phyloP scores from a whole-genome alignment of 164 flowering plant species.

The Vitis rotundifolia region DNA sequence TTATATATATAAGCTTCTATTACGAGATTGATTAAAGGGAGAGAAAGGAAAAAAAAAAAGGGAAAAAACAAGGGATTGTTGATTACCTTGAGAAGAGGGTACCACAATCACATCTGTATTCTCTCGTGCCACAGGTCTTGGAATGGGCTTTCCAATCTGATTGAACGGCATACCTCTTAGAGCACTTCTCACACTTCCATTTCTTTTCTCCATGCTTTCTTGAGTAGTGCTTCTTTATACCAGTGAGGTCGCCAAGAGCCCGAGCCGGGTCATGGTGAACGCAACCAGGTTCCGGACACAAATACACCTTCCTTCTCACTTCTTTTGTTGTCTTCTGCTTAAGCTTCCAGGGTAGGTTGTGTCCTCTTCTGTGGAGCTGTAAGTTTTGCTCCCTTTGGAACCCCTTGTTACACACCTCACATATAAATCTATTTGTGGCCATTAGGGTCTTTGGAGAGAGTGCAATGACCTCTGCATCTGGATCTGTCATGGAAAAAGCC shows the following conservation, averaged over 20 bases:
- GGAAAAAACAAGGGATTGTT: neutral
- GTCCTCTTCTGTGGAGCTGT: conserved; percentile 81
- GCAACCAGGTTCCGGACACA: conserved; percentile 71
- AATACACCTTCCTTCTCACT: conserved; percentile 57
- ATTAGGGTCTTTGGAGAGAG: conserved; percentile 73
- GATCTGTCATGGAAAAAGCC: conserved; percentile 26
- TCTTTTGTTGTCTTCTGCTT: conserved; percentile 66
- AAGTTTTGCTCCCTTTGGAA: conserved; percentile 39
- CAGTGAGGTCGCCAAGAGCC: conserved; percentile 78
- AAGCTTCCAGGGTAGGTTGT: conserved; percentile 74
- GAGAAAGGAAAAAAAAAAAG: neutral
- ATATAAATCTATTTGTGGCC: conserved; percentile 72
- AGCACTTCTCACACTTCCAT: conserved; percentile 16
- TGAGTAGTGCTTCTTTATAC: conserved; percentile 74
- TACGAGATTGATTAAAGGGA: no score
- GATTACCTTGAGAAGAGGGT: conserved; percentile 29
- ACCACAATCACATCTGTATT: conserved; percentile 23
- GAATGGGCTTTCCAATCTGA: no score
- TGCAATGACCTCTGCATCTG: conserved; percentile 35
- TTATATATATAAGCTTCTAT: no score
- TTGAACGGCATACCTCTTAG: no score
- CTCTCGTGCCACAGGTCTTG: no score
- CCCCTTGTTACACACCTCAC: conserved; percentile 68
- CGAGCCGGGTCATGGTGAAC: conserved; percentile 70
- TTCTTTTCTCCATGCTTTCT: conserved; percentile 80